Base-by-base conservation (phyloP, 768 basidiomycete genomes). In the Macrocybe gigantea region DNA sequence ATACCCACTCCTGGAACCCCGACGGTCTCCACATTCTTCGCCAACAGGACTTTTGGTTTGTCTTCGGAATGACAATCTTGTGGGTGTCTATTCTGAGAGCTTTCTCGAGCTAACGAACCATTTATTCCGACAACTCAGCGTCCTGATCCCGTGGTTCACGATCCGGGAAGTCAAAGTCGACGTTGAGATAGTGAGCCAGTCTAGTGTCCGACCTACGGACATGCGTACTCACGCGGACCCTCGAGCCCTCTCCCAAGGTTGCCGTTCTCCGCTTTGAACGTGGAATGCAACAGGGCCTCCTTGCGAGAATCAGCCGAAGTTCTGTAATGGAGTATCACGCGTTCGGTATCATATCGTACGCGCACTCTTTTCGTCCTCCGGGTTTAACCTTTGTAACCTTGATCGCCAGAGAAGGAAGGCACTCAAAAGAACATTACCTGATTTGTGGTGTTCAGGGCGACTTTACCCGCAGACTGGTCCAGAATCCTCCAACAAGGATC, bases 391-490 rank as follows among this genome's bases (percentile, higher is more conserved):
- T 39, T 30, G 49, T 50, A 33, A 40, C 37, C 13, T 7, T 41
- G 42, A 46, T 48, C 45, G 31, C 30, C 57, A 89, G 88, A 6
- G 84, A 88, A 62, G 88, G 88, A 29, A 74, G 73, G 11, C 70
- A 88, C 49, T 72, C 86, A 11, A 80, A 82, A 52, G 79, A 84
- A 53, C 88, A 91, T 63, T 91, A 88, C 64, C 70, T 91, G 53
- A 87, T 91, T 48, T 89, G 88, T 57, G 88, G 88, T 56, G 87
- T 90, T 11, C 86, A 90, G 67, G 81, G 88, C 37, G 88, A 91
- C 62, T 91, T 91, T 60, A 91, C 88, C 40, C 77, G 74, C 46
- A 74, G 75, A 39, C 79, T 91, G 8, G 82, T 89, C 49, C 75
- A 83, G 46, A 69, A 85, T 57, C 88, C 85, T 10, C 88, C 88